Base-by-base conservation (phyloP, 1,284 basidiomycete species). In the Tetrapyrgos nigripes region DNA sequence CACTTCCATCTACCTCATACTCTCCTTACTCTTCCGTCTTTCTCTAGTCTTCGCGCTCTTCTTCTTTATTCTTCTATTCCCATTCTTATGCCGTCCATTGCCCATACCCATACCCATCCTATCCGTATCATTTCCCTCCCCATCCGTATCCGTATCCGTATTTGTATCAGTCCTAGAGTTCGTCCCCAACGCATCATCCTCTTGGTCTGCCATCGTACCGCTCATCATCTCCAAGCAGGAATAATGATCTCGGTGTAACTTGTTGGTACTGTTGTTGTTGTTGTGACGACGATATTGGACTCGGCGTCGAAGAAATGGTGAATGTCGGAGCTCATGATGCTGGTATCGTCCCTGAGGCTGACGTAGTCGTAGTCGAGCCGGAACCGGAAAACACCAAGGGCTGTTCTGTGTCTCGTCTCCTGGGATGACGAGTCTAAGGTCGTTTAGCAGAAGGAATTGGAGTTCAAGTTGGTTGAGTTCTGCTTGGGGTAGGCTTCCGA, bases 381-480 rank as follows among this genome's bases (percentile, higher is more conserved):
- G 80, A 78, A 56, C 80, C 78, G 17, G 87, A 86, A 66, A 90
- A 91, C 37, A 84, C 69, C 35, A 89, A 79, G 56, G 98, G 84
- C 67, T 96, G 92, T 68, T 97, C 93, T 3, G 94, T 95, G 72
- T 94, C 77, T 98, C 97, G 40, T 92, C 88, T 19, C 87, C 80
- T 2, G 92, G 89, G 64, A 99, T 94, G 68, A 92, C 91, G 50
- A 99, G 82, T 9, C 88, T 83, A 70, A 99, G 99, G 77, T 98
- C 94, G 76, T 98, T 99, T 9, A 99, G 83, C 9, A 98, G 88
- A 3, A 99, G 81, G 73, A 99, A 99, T 66, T 98, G 97, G 6
- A 99, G 86, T 72, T 99, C 97, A 54, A 99, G 88, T 71, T 97
- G 94, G 72, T 99, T 98, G 48, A 99, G 86, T 75, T 99, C 97